These are phyloP conservation scores for Stylonectria norvegica DNA, from an alignment of 2,329 filamentous ascomycete species.

Conservation along the genomic window DNA sequence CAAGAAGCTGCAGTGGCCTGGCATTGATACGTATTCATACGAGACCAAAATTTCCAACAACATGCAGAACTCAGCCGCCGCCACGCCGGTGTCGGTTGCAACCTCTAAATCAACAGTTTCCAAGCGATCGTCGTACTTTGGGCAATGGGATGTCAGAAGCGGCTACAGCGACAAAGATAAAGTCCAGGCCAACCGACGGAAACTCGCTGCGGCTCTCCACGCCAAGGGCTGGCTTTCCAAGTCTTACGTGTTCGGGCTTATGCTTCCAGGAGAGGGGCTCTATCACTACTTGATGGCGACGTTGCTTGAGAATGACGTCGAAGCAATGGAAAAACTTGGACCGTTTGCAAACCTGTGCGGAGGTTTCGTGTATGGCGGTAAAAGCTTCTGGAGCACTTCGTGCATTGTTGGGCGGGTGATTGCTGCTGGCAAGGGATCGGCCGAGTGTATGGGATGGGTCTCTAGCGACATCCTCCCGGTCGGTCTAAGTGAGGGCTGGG, in stretches of 20 bases:
- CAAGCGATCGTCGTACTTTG: slow-evolving; percentile 47
- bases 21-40: slow-evolving; percentile 52
- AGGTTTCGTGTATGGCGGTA: slow-evolving; percentile 60
- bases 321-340: slow-evolving; percentile 56
- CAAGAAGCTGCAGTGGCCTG: slow-evolving; percentile 59
- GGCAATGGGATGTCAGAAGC: slow-evolving; percentile 35
- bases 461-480: slow-evolving; percentile 57
- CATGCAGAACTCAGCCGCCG: slow-evolving; percentile 39
- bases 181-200: slow-evolving; percentile 45
- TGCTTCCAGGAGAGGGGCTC: slow-evolving; percentile 61
- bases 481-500: slow-evolving; percentile 53
- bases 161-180: slow-evolving; percentile 27
- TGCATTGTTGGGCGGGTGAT: slow-evolving; percentile 64
- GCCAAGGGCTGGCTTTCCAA: slow-evolving; percentile 64
- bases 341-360: slow-evolving; percentile 60
- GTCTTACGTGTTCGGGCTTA: slow-evolving; percentile 62
- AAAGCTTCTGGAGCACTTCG: slow-evolving; percentile 67
- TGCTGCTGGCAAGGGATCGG: slow-evolving; percentile 58
- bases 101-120: slow-evolving; percentile 32
- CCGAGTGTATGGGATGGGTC: slow-evolving; percentile 67
- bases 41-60: slow-evolving; percentile 48
- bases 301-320: slow-evolving; percentile 60
- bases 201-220: slow-evolving; percentile 56
- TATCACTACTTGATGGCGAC: slow-evolving; percentile 64
- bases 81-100: slow-evolving; percentile 27